Percentiles rank a stretch among this genome's conserved stretches.
phyloP scores from a whole-genome alignment of 176 grass and related monocot genomes.

The Ensete ventricosum region DNA sequence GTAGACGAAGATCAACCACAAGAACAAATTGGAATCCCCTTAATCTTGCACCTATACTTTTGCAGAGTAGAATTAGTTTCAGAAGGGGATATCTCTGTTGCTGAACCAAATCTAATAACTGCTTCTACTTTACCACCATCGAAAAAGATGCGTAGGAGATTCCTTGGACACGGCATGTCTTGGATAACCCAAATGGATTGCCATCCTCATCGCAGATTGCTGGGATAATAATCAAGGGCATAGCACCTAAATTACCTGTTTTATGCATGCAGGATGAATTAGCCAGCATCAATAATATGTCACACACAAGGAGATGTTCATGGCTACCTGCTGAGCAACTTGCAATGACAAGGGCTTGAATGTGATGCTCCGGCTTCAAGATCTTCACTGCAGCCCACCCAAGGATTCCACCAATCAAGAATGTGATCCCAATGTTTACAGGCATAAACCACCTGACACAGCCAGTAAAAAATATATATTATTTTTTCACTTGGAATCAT shows the following conservation, averaged over 20 bases:
- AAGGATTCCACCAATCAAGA: constrained; percentile 33
- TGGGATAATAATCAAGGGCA: constrained; percentile 53
- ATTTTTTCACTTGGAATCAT: not conserved
- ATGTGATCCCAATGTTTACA: constrained; percentile 43
- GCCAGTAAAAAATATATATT: not conserved
- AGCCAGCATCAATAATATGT: not conserved
- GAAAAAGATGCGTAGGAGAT: constrained; percentile 55
- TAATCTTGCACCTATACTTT: too few relatives aligned
- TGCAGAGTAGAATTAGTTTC: too few relatives aligned
- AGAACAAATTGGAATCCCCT: too few relatives aligned
- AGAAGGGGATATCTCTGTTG: too few relatives aligned
- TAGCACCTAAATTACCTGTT: constrained; percentile 45
- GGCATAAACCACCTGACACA: constrained; percentile 57
- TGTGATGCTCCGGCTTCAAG: constrained; percentile 22
- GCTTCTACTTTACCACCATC: constrained; percentile 29
- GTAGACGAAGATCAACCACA: too few relatives aligned
- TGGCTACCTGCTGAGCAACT: constrained; percentile 44
- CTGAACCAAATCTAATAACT: too few relatives aligned
- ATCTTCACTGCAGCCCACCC: constrained; percentile 36
- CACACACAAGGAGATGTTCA: not conserved
- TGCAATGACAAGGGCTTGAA: constrained; percentile 38
- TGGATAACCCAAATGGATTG: constrained; percentile 37
- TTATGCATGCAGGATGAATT: not conserved
- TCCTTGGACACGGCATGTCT: constrained; percentile 34
- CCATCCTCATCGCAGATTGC: constrained; percentile 43